Evolutionary conservation across 805 yeast species (phyloP).

Genomic region (Kluyveromyces dobzhanskii): DNA sequence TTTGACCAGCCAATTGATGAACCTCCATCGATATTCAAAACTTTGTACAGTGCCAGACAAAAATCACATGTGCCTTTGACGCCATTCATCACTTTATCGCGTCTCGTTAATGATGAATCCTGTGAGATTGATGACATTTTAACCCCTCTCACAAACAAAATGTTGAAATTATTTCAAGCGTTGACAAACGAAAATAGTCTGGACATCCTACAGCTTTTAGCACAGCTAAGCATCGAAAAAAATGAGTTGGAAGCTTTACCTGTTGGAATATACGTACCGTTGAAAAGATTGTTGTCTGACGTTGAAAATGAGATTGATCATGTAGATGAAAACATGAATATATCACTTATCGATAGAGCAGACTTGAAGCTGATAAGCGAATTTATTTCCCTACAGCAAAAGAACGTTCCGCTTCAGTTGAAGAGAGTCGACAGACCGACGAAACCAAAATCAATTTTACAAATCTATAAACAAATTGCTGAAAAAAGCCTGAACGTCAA

Average conservation of each 20-base stretch:
- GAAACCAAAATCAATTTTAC: not conserved
- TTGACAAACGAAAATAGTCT: conserved; percentile 40
- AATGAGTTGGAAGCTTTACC: conserved; percentile 63
- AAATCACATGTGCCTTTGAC: conserved; percentile 22
- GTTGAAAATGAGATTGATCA: conserved; percentile 47
- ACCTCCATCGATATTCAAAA: conserved; percentile 35
- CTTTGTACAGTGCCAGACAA: conserved; percentile 30
- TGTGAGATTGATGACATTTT: conserved; percentile 49
- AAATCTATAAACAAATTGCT: conserved; percentile 1
- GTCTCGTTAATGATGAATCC: conserved; percentile 50
- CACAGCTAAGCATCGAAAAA: conserved; percentile 43
- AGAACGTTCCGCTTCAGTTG: not conserved
- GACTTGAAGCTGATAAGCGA: conserved; percentile 4
- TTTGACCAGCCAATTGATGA: conserved; percentile 27
- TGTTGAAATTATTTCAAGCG: conserved; percentile 54
- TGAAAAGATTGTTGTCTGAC: conserved; percentile 49
- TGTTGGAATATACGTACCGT: conserved; percentile 57
- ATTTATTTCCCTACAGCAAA: not conserved
- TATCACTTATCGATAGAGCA: conserved; percentile 28
- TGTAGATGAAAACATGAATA: conserved; percentile 37
- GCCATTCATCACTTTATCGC: conserved; percentile 58
- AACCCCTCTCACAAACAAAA: conserved; percentile 58
- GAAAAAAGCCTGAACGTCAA: not conserved
- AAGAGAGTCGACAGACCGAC: not conserved
- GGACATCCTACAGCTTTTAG: conserved; percentile 55